These are phyloP conservation scores for Trametes coccinea DNA, from an alignment of 768 basidiomycete genomes.

Conservation along the genomic window DNA sequence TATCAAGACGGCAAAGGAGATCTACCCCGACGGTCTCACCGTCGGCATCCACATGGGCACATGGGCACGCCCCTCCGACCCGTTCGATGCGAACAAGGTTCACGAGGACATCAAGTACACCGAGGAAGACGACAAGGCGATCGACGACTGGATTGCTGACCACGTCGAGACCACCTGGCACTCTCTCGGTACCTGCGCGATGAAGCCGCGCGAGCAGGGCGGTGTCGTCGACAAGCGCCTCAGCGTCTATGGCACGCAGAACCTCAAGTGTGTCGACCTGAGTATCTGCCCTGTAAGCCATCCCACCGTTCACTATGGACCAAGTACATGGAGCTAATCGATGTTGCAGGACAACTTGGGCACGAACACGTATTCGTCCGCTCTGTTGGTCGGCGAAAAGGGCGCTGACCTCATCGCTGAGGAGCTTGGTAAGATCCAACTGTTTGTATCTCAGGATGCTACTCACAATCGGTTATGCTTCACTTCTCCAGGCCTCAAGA, in stretches of 20 bases:
- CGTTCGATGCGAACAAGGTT: constrained; percentile 54
- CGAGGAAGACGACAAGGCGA: constrained; percentile 68
- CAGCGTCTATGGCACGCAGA: constrained; percentile 64
- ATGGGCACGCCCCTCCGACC: constrained; percentile 60
- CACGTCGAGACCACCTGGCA: constrained; percentile 82
- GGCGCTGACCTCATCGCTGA: constrained; percentile 60
- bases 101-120: constrained; percentile 68
- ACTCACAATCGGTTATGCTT: neutral
- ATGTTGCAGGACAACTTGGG: constrained; percentile 59
- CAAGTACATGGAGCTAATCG: constrained; percentile 13
- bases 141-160: constrained; percentile 68
- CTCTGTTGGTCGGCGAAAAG: constrained; percentile 69
- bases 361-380: constrained; percentile 74
- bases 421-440: constrained; percentile 53
- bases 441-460: neutral
- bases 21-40: constrained; percentile 60
- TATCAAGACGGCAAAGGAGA: constrained; percentile 62
- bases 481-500: constrained; percentile 51
- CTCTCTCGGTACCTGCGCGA: constrained; percentile 55
- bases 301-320: constrained; percentile 25
- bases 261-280: constrained; percentile 68
- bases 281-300: constrained; percentile 66
- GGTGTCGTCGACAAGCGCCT: constrained; percentile 66
- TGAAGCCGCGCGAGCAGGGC: constrained; percentile 67
- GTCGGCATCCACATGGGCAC: constrained; percentile 76